phyloP scores from a whole-genome alignment of 345 rosid species.

The Punica granatum region DNA sequence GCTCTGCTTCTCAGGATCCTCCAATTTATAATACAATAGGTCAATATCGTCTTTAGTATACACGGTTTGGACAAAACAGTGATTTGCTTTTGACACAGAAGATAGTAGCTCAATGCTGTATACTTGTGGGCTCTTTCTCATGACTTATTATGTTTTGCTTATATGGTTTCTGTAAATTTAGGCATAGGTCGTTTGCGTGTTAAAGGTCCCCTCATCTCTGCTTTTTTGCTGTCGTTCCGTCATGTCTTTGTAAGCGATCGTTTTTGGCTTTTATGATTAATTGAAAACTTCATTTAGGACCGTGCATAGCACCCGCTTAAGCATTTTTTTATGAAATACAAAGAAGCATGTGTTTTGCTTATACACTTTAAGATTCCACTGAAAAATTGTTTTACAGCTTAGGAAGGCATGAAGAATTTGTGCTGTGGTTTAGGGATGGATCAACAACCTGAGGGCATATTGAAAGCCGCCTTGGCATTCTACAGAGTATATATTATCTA shows the following conservation, averaged over 20 bases:
- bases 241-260: not conserved
- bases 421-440: slow-evolving; percentile 57
- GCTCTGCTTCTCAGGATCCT: too few relatives aligned
- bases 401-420: slow-evolving; percentile 44
- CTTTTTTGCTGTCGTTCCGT: too few relatives aligned
- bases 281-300: too few relatives aligned
- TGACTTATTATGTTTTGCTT: not conserved
- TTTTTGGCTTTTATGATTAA: not conserved
- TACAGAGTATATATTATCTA: slow-evolving; percentile 43
- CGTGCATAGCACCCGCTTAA: not conserved
- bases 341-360: not conserved
- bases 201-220: too few relatives aligned
- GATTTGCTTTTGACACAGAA: not conserved
- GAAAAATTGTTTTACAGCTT: slow-evolving; percentile 33
- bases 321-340: not conserved
- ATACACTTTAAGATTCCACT: not conserved
- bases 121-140: not conserved
- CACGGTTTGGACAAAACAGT: not conserved
- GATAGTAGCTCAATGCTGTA: not conserved
- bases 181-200: too few relatives aligned
- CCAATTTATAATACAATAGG: too few relatives aligned
- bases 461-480: slow-evolving; percentile 43
- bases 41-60: not conserved
- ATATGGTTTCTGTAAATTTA: not conserved
- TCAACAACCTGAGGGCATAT: slow-evolving; percentile 36